phyloP scores from a whole-genome alignment of 768 basidiomycete species.

The Kwoniella dendrophila region DNA sequence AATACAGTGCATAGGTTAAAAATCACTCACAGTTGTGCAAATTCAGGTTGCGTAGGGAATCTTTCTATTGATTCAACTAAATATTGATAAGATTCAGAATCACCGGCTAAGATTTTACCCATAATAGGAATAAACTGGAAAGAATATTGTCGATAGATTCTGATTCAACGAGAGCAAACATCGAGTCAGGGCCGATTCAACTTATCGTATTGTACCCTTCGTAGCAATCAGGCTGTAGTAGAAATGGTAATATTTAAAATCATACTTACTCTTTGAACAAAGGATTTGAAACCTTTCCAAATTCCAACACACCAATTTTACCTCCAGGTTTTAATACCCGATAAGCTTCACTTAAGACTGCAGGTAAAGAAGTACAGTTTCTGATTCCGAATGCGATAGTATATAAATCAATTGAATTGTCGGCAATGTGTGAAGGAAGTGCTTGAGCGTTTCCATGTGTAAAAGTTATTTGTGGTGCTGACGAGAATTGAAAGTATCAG shows the following conservation, averaged over 20 bases:
- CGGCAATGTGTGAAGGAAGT: conserved; percentile 69
- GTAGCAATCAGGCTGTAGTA: not conserved
- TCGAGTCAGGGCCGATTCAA: too few species aligned
- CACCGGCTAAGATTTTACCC: conserved; percentile 94
- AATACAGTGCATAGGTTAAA: not conserved
- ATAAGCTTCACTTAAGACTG: conserved; percentile 83
- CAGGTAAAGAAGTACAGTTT: conserved; percentile 90
- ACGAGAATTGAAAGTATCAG: not conserved
- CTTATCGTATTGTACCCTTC: too few species aligned
- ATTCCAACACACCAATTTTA: conserved; percentile 92
- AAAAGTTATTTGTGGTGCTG: conserved; percentile 91
- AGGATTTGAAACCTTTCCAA: conserved; percentile 88
- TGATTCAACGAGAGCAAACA: conserved; percentile 57
- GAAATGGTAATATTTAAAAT: not conserved
- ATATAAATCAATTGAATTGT: conserved; percentile 89
- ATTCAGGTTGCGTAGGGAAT: conserved; percentile 85
- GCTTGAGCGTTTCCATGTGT: conserved; percentile 90
- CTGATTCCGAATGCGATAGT: conserved; percentile 98
- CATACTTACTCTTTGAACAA: conserved; percentile 75
- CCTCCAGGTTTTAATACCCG: conserved; percentile 96
- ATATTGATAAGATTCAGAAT: conserved; percentile 94
- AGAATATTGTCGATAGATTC: conserved; percentile 91
- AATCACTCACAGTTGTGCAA: conserved; percentile 69
- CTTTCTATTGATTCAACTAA: conserved; percentile 94
- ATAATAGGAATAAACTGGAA: conserved; percentile 92